Evolutionary conservation across 2,329 filamentous ascomycete species (phyloP), one percentile per base, ranked within the genome.

Genomic region (Nannizziopsis arthrosporioides): DNA sequence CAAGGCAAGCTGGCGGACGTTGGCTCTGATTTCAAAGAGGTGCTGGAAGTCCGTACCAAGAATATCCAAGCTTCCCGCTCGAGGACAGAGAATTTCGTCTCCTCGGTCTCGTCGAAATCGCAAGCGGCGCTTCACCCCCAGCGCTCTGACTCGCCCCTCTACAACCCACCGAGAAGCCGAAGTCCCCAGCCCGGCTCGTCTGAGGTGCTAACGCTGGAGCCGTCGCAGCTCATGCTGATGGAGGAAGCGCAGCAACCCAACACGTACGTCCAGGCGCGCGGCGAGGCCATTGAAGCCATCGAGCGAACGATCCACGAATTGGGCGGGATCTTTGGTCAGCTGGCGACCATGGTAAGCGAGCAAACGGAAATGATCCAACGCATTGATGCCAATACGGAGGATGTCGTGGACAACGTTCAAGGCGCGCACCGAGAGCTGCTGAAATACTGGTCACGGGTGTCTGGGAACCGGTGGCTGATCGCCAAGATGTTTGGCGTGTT

Each of bases 341-440:
- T 98, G 43, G 90, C 92, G 32, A 82, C 86, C 56, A 96, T 98
- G 92, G 92, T 98, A 27, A 87, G 84, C 48, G 90, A 98, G 65
- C 92, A 98, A 69, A 87, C 85, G 53, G 92, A 95, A 68, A 94
- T 94, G 84, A 94, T 98, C 55, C 87, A 96, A 68, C 77, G 90
- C 43, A 95, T 95, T 61, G 90, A 96, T 60, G 90, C 90, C 55
- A 95, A 96, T 66, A 95, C 90, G 1, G 92, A 98, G 61, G 89
- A 95, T 58, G 87, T 98, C 5, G 90, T 98, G 47, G 90, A 96
- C 61, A 98, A 98, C 59, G 90, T 98, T n/a, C 80, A 94, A 61
- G 92, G 92, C 14, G 92, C 92, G 5, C 92, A 98, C 64, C 77
- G 89, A 54, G 90, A 98, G 68, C 65, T 98, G 61, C 79, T 98